These are phyloP conservation scores for Penicillium alfredii DNA, from an alignment of 495 filamentous ascomycete genomes.

Conservation along the genomic window DNA sequence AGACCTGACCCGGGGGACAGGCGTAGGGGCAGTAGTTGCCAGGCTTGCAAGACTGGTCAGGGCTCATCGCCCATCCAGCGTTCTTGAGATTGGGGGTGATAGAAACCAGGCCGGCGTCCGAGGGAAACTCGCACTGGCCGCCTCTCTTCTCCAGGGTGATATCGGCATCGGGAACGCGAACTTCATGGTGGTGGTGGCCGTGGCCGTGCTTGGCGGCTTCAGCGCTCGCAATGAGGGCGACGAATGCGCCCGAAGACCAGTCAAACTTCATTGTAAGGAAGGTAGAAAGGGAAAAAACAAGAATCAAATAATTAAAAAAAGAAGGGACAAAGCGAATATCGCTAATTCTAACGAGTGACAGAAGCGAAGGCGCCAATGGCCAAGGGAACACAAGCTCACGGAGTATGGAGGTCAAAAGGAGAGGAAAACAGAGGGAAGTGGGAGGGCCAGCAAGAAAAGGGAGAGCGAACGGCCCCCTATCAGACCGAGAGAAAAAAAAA, in stretches of 20 bases:
- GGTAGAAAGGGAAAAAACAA: conserved; percentile 1
- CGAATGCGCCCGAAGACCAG: conserved; percentile 34
- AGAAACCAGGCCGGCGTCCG: conserved; percentile 59
- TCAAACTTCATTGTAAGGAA: conserved; percentile 34
- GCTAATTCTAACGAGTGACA: conserved; percentile 21
- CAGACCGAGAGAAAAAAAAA: conserved; percentile 6
- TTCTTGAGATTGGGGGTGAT: conserved; percentile 61
- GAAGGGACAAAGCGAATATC: conserved; percentile 16
- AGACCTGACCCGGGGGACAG: conserved; percentile 68
- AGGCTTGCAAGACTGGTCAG: conserved; percentile 63
- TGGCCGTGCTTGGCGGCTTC: conserved; percentile 36
- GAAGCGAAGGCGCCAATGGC: conserved; percentile 17
- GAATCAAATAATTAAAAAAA: conserved; percentile 10
- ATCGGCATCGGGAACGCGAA: conserved; percentile 11
- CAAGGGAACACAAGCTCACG: conserved; percentile 25
- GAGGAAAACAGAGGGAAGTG: conserved; percentile 13
- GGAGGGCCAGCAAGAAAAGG: conserved; percentile 18
- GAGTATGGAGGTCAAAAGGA: conserved; percentile 24
- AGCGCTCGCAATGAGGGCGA: conserved; percentile 56
- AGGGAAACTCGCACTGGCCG: conserved; percentile 59
- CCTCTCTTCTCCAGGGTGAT: conserved; percentile 34
- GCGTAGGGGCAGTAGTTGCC: conserved; percentile 74
- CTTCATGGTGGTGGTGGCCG: conserved; percentile 23
- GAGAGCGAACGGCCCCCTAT: conserved; percentile 12
- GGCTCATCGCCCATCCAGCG: conserved; percentile 79